Evolutionary conservation across 2,329 filamentous ascomycete genomes (phyloP).

Genomic region (Chaetomium olivaceum): DNA sequence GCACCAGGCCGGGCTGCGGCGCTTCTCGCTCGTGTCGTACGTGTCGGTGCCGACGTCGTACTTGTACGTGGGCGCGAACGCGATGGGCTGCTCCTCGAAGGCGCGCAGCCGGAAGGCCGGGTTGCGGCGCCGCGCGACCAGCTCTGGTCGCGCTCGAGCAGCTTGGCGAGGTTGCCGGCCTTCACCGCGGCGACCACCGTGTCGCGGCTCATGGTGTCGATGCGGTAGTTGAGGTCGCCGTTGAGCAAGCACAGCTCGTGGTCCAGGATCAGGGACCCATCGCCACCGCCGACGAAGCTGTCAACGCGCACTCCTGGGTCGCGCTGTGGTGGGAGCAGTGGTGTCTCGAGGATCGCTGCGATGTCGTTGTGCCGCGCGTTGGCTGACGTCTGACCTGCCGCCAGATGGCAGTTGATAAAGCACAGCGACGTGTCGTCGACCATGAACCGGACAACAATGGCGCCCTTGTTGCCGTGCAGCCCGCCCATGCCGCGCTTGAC

Average conservation of each 20-base stretch:
- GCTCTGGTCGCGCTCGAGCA: slow-evolving; percentile 88
- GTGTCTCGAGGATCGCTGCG: slow-evolving; percentile 80
- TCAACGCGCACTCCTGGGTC: slow-evolving; percentile 70
- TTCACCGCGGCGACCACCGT: slow-evolving; percentile 85
- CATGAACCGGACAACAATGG: slow-evolving; percentile 86
- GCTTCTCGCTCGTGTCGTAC: slow-evolving; percentile 95
- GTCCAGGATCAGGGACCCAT: slow-evolving; percentile 91
- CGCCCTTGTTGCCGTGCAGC: slow-evolving; percentile 94
- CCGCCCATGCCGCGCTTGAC: slow-evolving; percentile 97
- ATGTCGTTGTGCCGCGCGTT: slow-evolving; percentile 91
- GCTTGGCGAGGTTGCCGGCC: slow-evolving; percentile 75
- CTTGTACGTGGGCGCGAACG: slow-evolving; percentile 95
- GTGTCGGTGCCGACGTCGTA: slow-evolving; percentile 94
- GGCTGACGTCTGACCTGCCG: slow-evolving; percentile 88
- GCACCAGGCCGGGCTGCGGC: slow-evolving; percentile 92
- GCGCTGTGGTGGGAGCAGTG: slow-evolving; percentile 70
- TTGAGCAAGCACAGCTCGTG: slow-evolving; percentile 98
- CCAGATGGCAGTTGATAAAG: slow-evolving; percentile 96
- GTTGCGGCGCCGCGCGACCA: slow-evolving; percentile 85
- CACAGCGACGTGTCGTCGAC: slow-evolving; percentile 93
- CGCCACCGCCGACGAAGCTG: slow-evolving; percentile 85
- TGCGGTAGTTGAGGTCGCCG: slow-evolving; percentile 96
- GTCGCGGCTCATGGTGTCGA: slow-evolving; percentile 94
- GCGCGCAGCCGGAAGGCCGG: slow-evolving; percentile 84
- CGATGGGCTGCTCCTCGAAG: slow-evolving; percentile 88